A percentile compares a stretch with the other conserved stretches of the same genome.
Conservation (phyloP, 2,329 filamentous ascomycete species). For the Xylariaceae sp. region DNA sequence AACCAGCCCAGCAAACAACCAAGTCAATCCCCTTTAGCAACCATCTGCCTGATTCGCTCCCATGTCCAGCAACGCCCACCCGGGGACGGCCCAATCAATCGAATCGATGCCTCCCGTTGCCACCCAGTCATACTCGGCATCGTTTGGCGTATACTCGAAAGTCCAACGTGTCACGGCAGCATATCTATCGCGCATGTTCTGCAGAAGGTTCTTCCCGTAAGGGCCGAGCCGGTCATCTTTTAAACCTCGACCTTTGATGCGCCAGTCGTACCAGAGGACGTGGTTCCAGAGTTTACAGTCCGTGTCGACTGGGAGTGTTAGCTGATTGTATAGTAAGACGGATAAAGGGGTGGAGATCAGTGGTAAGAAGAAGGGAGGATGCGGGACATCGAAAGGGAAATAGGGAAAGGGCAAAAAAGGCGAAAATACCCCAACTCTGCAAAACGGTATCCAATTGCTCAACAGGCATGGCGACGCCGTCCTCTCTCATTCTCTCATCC, state of each 20-base stretch:
- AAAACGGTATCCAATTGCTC: slow-evolving; percentile 1
- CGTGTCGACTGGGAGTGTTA: neutral
- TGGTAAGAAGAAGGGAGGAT: neutral
- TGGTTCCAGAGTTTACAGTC: slow-evolving; percentile 1
- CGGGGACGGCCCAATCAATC: neutral
- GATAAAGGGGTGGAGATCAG: too few relatives aligned
- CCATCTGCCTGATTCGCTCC: neutral
- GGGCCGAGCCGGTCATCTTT: slow-evolving; percentile 5
- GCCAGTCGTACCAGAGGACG: slow-evolving; percentile 1
- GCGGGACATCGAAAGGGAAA: too few relatives aligned
- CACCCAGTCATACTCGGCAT: slow-evolving; percentile 11
- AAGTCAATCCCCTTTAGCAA: neutral
- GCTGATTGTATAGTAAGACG: neutral
- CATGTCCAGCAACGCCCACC: neutral
- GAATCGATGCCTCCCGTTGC: neutral
- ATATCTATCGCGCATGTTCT: neutral
- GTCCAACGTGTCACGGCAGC: slow-evolving; percentile 10
- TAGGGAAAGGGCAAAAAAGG: too few relatives aligned
- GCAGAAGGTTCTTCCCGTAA: neutral
- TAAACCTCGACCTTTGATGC: slow-evolving; percentile 10
- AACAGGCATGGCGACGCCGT: neutral
- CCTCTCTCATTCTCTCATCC: slow-evolving; percentile 1
- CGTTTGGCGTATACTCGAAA: slow-evolving; percentile 11
- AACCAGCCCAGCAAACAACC: neutral
- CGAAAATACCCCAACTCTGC: slow-evolving; percentile 6